A percentile compares a stretch with the other conserved stretches of the same genome.
phyloP scores from a whole-genome alignment of 2,329 filamentous ascomycete genomes.

The Colletotrichum sp. region DNA sequence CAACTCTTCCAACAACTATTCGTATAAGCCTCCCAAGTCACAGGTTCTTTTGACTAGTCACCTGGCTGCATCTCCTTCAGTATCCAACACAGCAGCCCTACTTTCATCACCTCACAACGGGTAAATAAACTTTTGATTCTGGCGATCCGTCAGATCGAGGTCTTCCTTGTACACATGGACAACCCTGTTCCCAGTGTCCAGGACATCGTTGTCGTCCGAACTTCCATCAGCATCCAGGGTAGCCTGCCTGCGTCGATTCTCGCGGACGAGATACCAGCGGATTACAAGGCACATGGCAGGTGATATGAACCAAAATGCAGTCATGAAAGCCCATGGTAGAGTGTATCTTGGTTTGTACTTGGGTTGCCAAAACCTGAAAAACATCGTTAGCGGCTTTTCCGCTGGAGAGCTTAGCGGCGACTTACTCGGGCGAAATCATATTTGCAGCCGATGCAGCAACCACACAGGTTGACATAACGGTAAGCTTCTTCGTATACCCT shows the following conservation, averaged over 20 bases:
- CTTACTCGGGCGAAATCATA: constrained; percentile 33
- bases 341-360: constrained; percentile 25
- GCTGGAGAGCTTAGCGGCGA: background rate
- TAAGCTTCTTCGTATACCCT: constrained; percentile 27
- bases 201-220: background rate
- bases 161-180: background rate
- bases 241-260: constrained; percentile 22
- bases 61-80: background rate
- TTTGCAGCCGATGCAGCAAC: constrained; percentile 27
- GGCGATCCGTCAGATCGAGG: background rate
- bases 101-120: background rate
- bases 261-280: constrained; percentile 23
- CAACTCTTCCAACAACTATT: background rate
- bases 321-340: constrained; percentile 28
- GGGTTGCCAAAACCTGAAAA: constrained; percentile 25
- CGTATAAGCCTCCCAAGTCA: background rate
- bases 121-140: background rate
- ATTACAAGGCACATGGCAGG: constrained; percentile 27
- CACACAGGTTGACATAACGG: constrained; percentile 26
- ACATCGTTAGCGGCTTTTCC: background rate
- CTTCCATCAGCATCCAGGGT: background rate
- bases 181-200: background rate
- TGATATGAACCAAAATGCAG: constrained; percentile 28
- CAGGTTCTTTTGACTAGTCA: background rate
- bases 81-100: background rate